phyloP scores from a whole-genome alignment of 306 rosid genomes.

The Luffa acutangula region DNA sequence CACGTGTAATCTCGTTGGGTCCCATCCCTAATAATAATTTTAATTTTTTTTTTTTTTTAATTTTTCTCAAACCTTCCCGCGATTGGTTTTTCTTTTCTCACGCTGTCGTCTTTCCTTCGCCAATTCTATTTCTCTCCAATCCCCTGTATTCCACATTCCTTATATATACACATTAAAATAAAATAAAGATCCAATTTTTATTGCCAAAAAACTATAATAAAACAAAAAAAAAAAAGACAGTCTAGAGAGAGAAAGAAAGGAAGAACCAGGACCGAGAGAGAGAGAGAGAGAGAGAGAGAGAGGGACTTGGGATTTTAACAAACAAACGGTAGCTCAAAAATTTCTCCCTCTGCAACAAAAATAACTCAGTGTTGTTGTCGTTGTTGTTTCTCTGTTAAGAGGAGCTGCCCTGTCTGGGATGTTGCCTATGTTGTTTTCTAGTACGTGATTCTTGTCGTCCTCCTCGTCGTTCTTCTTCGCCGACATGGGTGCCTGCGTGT shows the following conservation, averaged over 20 bases:
- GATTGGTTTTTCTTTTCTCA: not conserved
- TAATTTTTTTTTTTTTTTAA: too few relatives aligned
- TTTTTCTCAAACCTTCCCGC: not conserved
- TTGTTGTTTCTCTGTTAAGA: not conserved
- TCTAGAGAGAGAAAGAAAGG: not conserved
- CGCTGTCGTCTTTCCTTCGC: slow-evolving; percentile 18
- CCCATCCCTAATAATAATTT: not conserved
- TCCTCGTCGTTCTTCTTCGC: not conserved
- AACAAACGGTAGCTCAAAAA: not conserved
- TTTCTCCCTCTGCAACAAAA: not conserved
- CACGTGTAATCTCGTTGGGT: slow-evolving; percentile 40
- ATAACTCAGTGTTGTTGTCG: not conserved
- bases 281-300: not conserved
- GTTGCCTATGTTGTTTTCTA: not conserved
- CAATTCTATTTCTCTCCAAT: slow-evolving; percentile 11
- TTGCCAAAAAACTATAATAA: not conserved
- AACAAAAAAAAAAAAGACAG: not conserved
- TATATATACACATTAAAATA: not conserved
- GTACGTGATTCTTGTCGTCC: not conserved
- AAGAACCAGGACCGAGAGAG: not conserved
- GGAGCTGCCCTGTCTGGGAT: not conserved
- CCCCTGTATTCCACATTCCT: not conserved
- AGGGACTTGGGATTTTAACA: not conserved
- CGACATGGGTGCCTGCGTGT: slow-evolving; percentile 81
- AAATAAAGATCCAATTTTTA: not conserved